phyloP scores from a whole-genome alignment of 129 eudicot genomes.

The Lonicera japonica region DNA sequence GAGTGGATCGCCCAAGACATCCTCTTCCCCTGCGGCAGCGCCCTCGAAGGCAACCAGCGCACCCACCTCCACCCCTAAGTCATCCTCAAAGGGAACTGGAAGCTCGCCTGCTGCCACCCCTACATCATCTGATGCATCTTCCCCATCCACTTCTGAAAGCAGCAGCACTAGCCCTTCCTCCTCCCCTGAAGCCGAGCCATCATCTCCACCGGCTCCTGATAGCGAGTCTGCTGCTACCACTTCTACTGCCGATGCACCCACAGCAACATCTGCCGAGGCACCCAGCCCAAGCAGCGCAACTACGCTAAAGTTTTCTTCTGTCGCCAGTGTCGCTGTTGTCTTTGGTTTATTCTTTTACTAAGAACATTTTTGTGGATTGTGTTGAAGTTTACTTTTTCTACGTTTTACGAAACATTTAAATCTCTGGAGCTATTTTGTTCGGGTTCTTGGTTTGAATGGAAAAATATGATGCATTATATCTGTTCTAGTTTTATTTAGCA shows the following conservation, averaged over 20 bases:
- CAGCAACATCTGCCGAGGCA: constrained; percentile 10
- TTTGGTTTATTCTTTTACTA: constrained; percentile 38
- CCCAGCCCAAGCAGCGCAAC: constrained; percentile 17
- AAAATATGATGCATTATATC: too few species aligned
- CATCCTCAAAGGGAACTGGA: neutral
- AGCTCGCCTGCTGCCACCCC: neutral
- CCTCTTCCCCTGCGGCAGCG: too few species aligned
- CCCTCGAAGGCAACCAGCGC: too few species aligned
- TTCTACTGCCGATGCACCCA: constrained; percentile 10
- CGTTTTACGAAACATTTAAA: too few species aligned
- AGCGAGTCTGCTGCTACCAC: constrained; percentile 6
- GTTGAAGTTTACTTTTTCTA: too few species aligned
- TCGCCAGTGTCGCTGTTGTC: constrained; percentile 30
- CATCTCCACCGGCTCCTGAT: constrained; percentile 36
- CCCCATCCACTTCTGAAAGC: constrained; percentile 11
- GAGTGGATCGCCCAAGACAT: too few species aligned
- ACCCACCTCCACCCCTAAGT: constrained; percentile 24
- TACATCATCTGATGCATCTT: constrained; percentile 11
- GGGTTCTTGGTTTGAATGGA: too few species aligned
- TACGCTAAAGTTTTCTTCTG: constrained; percentile 26
- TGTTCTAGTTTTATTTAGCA: too few species aligned
- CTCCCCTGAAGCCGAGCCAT: constrained; percentile 20
- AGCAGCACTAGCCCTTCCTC: constrained; percentile 26
- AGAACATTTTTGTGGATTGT: too few species aligned
- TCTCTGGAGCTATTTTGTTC: too few species aligned